Percentiles rank a stretch among this genome's conserved stretches.
Conservation (phyloP, 306 rosid genomes). For the Cucurbita argyrosperma region DNA sequence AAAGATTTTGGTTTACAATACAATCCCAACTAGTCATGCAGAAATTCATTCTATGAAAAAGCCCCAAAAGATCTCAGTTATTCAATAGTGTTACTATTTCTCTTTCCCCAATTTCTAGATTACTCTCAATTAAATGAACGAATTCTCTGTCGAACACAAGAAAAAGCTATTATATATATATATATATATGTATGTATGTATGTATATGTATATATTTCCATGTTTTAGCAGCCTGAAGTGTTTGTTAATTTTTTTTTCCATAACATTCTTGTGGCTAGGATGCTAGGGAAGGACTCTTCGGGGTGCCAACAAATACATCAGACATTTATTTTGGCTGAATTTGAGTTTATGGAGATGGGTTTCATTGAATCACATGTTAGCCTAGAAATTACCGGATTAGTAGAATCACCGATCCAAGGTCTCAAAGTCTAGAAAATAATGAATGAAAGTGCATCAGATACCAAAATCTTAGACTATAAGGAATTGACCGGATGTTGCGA, state of each 20-base stretch:
- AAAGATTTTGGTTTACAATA: constrained; percentile 2
- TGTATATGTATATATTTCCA: not conserved
- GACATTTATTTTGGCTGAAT: not conserved
- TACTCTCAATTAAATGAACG: not conserved
- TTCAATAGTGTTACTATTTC: not conserved
- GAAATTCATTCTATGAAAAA: not conserved
- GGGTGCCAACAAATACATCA: not conserved
- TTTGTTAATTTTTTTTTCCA: not conserved
- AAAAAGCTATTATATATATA: not conserved
- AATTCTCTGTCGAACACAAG: not conserved
- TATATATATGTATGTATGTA: not conserved
- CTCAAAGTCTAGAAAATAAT: not conserved
- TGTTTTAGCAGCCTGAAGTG: not conserved
- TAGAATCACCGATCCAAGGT: not conserved
- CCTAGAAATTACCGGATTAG: not conserved
- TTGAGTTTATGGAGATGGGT: not conserved
- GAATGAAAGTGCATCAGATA: not conserved
- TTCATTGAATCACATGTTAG: not conserved
- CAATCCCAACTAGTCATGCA: not conserved
- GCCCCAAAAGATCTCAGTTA: not conserved
- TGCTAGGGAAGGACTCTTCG: not conserved
- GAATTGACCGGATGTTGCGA: not conserved
- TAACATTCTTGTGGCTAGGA: not conserved
- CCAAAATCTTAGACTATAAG: constrained; percentile 4
- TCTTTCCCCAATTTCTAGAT: not conserved